Evolutionary conservation across 2,329 filamentous ascomycete genomes (phyloP).

Genomic region (Trichoderma simmonsii): DNA sequence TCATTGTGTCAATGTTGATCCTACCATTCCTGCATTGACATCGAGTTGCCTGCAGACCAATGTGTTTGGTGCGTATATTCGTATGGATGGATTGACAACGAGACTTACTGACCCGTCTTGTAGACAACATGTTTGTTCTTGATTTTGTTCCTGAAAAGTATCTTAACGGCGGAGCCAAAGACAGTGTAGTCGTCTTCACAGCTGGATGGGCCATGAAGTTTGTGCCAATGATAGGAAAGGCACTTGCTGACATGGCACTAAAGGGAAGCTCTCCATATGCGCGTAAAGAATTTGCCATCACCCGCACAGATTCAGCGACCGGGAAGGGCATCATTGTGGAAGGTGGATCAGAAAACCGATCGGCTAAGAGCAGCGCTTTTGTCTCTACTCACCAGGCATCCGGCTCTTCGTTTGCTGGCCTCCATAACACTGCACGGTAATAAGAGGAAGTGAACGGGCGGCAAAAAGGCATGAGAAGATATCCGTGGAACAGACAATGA

Average conservation of each 20-base stretch:
- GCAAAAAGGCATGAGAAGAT: accelerated
- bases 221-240: not conserved
- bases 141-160: not conserved
- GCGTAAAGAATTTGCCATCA: not conserved
- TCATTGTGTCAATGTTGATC: not conserved
- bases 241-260: not conserved
- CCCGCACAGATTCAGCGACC: not conserved
- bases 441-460: not conserved
- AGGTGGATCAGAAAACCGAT: not conserved
- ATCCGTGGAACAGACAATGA: not conserved
- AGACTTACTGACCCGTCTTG: not conserved
- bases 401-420: not conserved
- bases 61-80: not conserved
- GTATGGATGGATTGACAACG: not conserved
- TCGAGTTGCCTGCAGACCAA: not conserved
- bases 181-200: not conserved
- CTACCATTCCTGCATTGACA: not conserved
- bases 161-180: not conserved
- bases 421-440: not conserved
- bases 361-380: not conserved
- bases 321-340: not conserved
- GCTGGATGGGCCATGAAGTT: not conserved
- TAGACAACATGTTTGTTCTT: not conserved
- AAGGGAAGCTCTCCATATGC: not conserved
- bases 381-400: not conserved